These are phyloP conservation scores for Dothideomycetes sp. DNA, from an alignment of 2,329 filamentous ascomycete genomes.

Conservation along the genomic window DNA sequence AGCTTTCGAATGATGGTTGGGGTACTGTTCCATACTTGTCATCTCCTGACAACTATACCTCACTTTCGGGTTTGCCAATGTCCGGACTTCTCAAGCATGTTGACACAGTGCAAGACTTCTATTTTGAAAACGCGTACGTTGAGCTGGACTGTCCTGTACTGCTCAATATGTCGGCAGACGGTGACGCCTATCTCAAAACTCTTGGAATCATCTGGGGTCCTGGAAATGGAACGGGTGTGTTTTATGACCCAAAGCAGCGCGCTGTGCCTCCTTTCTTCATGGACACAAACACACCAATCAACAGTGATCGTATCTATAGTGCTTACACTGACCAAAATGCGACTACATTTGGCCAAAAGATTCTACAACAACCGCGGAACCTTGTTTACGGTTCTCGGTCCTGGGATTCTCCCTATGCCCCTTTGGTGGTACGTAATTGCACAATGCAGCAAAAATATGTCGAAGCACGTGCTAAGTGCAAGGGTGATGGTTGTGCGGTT, in stretches of 20 bases:
- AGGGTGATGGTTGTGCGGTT: not conserved
- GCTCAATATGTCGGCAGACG: slow-evolving; percentile 6
- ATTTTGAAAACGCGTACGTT: slow-evolving; percentile 21
- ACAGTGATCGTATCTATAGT: not conserved
- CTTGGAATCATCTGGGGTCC: slow-evolving; percentile 10
- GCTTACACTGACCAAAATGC: not conserved
- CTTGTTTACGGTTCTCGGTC: slow-evolving; percentile 5
- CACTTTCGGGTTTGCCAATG: slow-evolving; percentile 26
- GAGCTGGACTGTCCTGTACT: slow-evolving; percentile 8
- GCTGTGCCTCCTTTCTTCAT: too few species aligned
- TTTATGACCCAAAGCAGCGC: too few species aligned
- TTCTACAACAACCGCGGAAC: slow-evolving; percentile 2
- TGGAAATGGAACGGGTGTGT: not conserved
- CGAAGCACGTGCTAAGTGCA: slow-evolving; percentile 7
- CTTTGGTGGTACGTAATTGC: slow-evolving; percentile 9
- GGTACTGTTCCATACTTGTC: slow-evolving; percentile 15
- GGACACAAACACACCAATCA: slow-evolving; percentile 18
- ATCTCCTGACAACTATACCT: slow-evolving; percentile 22
- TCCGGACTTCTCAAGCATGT: slow-evolving; percentile 16
- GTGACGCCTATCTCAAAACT: slow-evolving; percentile 10
- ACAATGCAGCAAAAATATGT: slow-evolving; percentile 5
- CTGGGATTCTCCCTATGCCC: not conserved
- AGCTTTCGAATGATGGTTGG: slow-evolving; percentile 21
- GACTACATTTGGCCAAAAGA: not conserved
- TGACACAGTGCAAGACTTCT: slow-evolving; percentile 16